Evolutionary conservation across 176 grass and related monocot genomes (phyloP), one percentile per base, ranked within the genome.

Genomic region (Hordeum marinum): DNA sequence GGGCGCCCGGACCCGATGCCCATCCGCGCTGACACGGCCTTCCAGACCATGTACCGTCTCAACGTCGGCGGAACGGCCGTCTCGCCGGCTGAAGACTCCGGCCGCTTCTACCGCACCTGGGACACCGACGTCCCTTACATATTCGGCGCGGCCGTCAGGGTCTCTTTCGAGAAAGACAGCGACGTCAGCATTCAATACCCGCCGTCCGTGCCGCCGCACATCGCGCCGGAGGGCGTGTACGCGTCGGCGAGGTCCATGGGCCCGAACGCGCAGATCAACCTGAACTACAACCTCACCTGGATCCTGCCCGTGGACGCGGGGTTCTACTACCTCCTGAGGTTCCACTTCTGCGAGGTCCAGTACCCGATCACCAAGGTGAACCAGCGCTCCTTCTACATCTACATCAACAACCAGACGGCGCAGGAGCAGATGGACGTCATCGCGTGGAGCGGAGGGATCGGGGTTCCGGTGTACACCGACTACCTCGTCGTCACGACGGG

Each of bases 291-390:
- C 75, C 86, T 92, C 57, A 92, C 83, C 0, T 92, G 90, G 90
- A 45, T 84, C 57, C 34, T 92, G 0, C 73, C 74, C 20, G 68
- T 92, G 1, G 90, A 92, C 58, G 59, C 80, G 1, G 87, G 87
- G 2, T 92, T 92, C 90, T 70, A 39, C 87, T 92, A 89, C 68
- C 11, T 86, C 40, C 7, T 89, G 0, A 26, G 90, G 61, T 15
- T 92, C 67, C 90, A 92, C 63, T 87, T 92, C 65, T 92, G 87
- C 84, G 90, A 92, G 90, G 80, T 92, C 68, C 90, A 86, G 75
- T 76, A 70, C 71, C 87, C 80, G 31, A 69, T 92, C 8, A 89
- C 75, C 8, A 40, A 0, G 48, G 0, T 2, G 3, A 92, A 92
- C 68, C 90, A 92, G 78, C 63, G 87, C 0, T 18, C 52, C 2